phyloP scores from a whole-genome alignment of 495 filamentous ascomycete genomes.

The Neurospora intermedia region DNA sequence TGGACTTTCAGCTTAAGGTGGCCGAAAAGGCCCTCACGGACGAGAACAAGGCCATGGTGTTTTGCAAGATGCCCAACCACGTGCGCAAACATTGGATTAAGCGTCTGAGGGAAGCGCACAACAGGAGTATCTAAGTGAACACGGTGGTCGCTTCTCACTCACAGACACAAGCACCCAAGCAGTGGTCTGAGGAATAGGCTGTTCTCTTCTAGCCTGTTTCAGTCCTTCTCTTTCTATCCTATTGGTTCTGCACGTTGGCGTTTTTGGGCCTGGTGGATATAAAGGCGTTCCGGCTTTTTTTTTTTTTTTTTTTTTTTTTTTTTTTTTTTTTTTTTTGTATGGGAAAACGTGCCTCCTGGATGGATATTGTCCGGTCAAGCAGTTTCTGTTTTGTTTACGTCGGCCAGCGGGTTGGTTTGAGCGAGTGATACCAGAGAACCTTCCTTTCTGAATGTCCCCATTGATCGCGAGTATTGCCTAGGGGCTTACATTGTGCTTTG shows the following conservation, averaged over 20 bases:
- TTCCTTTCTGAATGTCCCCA: not conserved
- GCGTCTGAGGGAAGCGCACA: conserved; percentile 35
- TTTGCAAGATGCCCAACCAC: conserved; percentile 38
- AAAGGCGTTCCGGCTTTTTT: not conserved
- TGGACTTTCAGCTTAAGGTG: conserved; percentile 40
- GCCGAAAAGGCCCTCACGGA: conserved; percentile 41
- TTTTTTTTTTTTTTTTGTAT: not conserved
- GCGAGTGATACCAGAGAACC: not conserved
- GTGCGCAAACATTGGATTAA: conserved; percentile 38
- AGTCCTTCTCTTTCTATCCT: not conserved
- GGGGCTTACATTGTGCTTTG: not conserved
- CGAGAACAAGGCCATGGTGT: conserved; percentile 43
- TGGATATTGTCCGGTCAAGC: not conserved
- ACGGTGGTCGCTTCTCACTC: not conserved
- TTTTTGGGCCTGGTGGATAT: not conserved
- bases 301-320: too few species aligned
- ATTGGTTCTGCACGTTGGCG: not conserved
- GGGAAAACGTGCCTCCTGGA: not conserved
- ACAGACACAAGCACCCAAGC: not conserved
- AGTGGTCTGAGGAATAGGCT: not conserved
- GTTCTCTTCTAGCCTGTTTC: not conserved
- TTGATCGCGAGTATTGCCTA: not conserved
- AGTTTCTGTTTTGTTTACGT: not conserved
- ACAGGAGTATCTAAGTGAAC: conserved; percentile 21
- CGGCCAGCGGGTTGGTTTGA: not conserved